Conservation (phyloP, 2,329 filamentous ascomycete genomes). For the Hypoxylon sp. region DNA sequence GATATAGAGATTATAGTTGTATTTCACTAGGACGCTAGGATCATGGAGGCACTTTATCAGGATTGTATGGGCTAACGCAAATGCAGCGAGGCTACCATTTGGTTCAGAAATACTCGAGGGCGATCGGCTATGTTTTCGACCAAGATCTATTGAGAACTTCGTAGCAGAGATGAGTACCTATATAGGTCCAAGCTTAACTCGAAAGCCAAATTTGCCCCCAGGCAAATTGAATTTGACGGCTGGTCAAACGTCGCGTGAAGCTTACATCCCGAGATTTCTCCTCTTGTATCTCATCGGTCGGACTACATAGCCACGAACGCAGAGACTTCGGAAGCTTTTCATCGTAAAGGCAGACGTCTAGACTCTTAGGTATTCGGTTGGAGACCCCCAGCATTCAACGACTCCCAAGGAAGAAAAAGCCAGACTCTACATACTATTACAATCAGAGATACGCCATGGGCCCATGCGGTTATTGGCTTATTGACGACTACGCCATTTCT, state of each 20-base stretch:
- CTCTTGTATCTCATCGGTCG: neutral
- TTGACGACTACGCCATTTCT: slow-evolving; percentile 1
- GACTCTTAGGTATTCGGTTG: neutral
- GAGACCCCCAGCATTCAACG: too few species aligned
- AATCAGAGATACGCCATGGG: neutral
- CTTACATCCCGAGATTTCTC: neutral
- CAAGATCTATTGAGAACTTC: neutral
- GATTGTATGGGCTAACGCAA: slow-evolving; percentile 1
- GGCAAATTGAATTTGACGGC: too few species aligned
- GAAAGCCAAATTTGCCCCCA: neutral
- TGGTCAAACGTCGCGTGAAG: neutral
- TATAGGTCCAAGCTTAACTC: neutral
- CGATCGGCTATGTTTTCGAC: neutral
- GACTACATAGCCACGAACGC: neutral
- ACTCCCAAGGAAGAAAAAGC: too few species aligned
- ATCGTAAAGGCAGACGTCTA: neutral
- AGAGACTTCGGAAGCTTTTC: neutral
- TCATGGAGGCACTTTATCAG: neutral
- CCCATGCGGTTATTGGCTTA: neutral
- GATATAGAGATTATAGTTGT: too few species aligned
- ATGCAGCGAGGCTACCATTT: slow-evolving; percentile 2
- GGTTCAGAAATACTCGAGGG: neutral
- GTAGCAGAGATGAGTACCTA: neutral
- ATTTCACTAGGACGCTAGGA: neutral
- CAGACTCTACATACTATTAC: neutral